Percentiles rank a stretch among this genome's conserved stretches.
These are phyloP conservation scores for Austropuccinia psidii DNA, from an alignment of 1,284 basidiomycete species.

Conservation along the genomic window DNA sequence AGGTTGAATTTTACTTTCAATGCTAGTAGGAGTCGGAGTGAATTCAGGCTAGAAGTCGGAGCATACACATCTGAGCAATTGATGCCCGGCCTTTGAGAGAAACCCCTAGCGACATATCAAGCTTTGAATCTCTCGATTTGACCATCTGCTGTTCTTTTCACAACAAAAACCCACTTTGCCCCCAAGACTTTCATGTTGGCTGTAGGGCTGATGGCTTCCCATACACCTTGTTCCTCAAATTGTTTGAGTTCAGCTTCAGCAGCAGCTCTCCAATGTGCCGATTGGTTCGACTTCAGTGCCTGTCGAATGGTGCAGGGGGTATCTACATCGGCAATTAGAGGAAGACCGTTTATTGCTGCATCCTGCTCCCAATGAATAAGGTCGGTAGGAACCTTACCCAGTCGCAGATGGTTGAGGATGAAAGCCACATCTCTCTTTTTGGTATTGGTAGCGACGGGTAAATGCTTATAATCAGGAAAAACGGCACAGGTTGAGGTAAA, in stretches of 20 bases:
- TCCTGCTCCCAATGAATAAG: background rate
- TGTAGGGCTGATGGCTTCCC: background rate
- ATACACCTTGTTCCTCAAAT: background rate
- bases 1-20: background rate
- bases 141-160: background rate
- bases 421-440: background rate
- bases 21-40: background rate
- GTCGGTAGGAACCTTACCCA: background rate
- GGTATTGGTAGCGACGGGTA: background rate
- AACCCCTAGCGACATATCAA: background rate
- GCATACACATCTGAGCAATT: background rate
- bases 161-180: conserved; percentile 1
- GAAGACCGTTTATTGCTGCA: background rate
- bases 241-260: background rate
- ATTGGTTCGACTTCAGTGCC: background rate
- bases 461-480: background rate
- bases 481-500: background rate
- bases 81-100: background rate
- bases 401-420: background rate
- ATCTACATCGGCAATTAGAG: background rate
- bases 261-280: background rate
- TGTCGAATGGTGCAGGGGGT: background rate
- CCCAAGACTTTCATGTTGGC: background rate
- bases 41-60: background rate
- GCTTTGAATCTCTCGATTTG: background rate